Base-by-base conservation (phyloP, 192 early-diverging fungal genomes). In the Rhizoclosmatium sp. region DNA sequence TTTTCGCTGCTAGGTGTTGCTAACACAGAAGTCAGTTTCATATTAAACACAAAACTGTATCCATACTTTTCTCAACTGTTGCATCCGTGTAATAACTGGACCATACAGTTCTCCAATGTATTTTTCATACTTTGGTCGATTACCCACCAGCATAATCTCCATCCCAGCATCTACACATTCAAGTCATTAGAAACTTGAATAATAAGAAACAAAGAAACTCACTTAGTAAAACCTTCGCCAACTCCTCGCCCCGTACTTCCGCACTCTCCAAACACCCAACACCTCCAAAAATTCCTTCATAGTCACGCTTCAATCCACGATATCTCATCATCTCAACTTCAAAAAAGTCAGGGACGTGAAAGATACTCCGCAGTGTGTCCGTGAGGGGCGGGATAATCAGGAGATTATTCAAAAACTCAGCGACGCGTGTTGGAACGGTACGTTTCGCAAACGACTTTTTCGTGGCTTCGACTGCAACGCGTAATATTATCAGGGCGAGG, bases 51-150 rank as follows among this genome's bases (percentile, higher is more conserved):
- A 7, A 64, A 60, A 21, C 14, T 10, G 39, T 40, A 71, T 7
- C 2, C 12, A 40, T 23, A 60, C 59, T 59, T 75, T 60, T 64
- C 47, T 46, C 14, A 47, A 40, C 70, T 21, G 40, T 44, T 75
- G 5, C 39, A 58, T 45, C 12, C 39, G 19, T 21, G 39, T 12
- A 46, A 75, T 21, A 64, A 49, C 7, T 12, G 73, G 73, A 16
- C 31, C 73, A 10, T 62, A n/a, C 42, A 75, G 16, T 19, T 64
- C 46, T 41, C 41, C 12, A 5, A 64, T 46, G 42, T 64, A 75
- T 42, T 64, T 59, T 47, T 75, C 73, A 47, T 75, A 75, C 44
- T 75, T 75, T 64, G 73, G 73, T 60, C 73, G 58, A 39, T 64
- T 75, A 46, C 59, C 61, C 9, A 75, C 60, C 48, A 75, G 73